Evolutionary conservation across 805 yeast species (phyloP).

Genomic region (Zygotorulaspora chibaensis): DNA sequence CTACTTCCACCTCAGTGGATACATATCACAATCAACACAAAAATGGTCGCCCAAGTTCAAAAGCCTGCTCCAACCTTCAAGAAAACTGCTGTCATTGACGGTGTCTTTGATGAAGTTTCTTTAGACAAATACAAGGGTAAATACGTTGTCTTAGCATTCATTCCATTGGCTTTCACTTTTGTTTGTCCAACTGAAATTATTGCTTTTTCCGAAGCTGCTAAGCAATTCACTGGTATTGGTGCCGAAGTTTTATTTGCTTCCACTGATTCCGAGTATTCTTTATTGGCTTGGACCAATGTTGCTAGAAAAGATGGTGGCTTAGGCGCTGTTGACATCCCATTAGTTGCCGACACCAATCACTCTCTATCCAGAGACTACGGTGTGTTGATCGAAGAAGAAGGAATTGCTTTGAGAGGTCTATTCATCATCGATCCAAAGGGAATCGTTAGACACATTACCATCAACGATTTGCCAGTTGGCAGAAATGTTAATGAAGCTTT

Average conservation of each 20-base stretch:
- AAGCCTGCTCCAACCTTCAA: slow-evolving; percentile 95
- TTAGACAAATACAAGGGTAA: slow-evolving; percentile 96
- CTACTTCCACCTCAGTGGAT: slow-evolving; percentile 1
- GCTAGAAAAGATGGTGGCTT: slow-evolving; percentile 97
- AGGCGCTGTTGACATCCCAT: slow-evolving; percentile 91
- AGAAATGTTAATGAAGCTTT: slow-evolving; percentile 97
- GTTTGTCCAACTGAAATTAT: slow-evolving; percentile 99
- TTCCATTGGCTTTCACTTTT: slow-evolving; percentile 98
- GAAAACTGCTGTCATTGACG: slow-evolving; percentile 97
- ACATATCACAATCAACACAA: slow-evolving; percentile 11
- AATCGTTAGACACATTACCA: slow-evolving; percentile 88
- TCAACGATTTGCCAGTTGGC: slow-evolving; percentile 99
- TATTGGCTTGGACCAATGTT: slow-evolving; percentile 97
- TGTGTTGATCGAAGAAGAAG: slow-evolving; percentile 93
- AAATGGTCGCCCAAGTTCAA: slow-evolving; percentile 87
- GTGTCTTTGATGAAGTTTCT: slow-evolving; percentile 90
- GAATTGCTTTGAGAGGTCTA: slow-evolving; percentile 96
- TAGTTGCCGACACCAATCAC: slow-evolving; percentile 96
- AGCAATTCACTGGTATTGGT: slow-evolving; percentile 81
- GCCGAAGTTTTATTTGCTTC: slow-evolving; percentile 92
- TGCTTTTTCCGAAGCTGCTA: slow-evolving; percentile 94
- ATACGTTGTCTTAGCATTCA: slow-evolving; percentile 95
- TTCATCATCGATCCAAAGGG: slow-evolving; percentile 97
- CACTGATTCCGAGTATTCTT: slow-evolving; percentile 96
- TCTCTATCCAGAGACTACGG: slow-evolving; percentile 92